Percentiles rank a stretch among this genome's conserved stretches.
These are phyloP conservation scores for Penicillium manginii DNA, from an alignment of 495 filamentous ascomycete genomes.

Conservation along the genomic window DNA sequence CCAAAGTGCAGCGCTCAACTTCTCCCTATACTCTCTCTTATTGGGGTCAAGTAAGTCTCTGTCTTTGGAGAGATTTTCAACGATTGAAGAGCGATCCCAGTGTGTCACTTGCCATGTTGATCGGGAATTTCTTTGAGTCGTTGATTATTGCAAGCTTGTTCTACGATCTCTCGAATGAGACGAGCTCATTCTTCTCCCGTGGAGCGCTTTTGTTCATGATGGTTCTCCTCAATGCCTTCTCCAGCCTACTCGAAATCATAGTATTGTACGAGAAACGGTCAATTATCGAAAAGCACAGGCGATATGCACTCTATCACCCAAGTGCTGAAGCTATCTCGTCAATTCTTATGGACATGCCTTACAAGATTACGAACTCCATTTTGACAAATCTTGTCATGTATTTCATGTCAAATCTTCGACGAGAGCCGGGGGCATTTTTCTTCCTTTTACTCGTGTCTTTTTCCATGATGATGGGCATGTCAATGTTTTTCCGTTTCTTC, in stretches of 20 bases:
- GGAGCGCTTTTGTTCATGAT: slow-evolving; percentile 87
- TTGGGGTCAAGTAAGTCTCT: slow-evolving; percentile 69
- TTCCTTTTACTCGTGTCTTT: slow-evolving; percentile 64
- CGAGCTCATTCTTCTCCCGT: slow-evolving; percentile 73
- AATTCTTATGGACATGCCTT: slow-evolving; percentile 79
- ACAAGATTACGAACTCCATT: slow-evolving; percentile 56
- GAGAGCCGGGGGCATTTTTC: slow-evolving; percentile 77
- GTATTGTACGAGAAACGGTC: slow-evolving; percentile 84
- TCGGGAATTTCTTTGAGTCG: slow-evolving; percentile 75
- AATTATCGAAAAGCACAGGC: slow-evolving; percentile 89
- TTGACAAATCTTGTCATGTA: slow-evolving; percentile 76
- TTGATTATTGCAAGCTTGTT: slow-evolving; percentile 83
- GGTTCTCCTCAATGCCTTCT: slow-evolving; percentile 82
- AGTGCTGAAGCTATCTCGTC: slow-evolving; percentile 83
- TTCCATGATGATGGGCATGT: slow-evolving; percentile 69
- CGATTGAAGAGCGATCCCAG: slow-evolving; percentile 69
- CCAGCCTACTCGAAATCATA: slow-evolving; percentile 74
- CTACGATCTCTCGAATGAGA: slow-evolving; percentile 66
- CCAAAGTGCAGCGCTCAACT: slow-evolving; percentile 58
- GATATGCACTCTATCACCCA: slow-evolving; percentile 92
- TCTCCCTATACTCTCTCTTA: slow-evolving; percentile 82
- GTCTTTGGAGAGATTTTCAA: slow-evolving; percentile 73
- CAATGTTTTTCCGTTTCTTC: slow-evolving; percentile 75
- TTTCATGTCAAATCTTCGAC: slow-evolving; percentile 81
- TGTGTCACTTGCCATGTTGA: slow-evolving; percentile 67